Evolutionary conservation across 345 rosid genomes (phyloP).

Genomic region (Pseudoturritis turrita): DNA sequence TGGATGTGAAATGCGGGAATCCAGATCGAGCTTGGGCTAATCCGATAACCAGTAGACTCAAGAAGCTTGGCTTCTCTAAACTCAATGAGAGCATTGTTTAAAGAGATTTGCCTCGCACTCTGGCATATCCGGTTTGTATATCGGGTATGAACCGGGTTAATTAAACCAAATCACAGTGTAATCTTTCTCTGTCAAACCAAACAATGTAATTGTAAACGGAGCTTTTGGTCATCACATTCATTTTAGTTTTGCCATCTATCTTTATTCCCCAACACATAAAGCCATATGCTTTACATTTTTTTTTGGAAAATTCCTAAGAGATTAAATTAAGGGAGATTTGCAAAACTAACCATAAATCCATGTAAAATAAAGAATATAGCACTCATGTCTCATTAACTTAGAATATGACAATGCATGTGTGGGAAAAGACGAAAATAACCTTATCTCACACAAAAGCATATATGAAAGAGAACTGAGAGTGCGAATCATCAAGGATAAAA

Average conservation of each 20-base stretch:
- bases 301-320: background rate
- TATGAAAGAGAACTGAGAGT: no score
- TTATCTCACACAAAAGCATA: no score
- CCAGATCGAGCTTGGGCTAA: slow-evolving; percentile 74
- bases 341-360: no score
- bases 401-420: no score
- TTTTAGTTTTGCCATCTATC: background rate
- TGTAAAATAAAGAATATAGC: no score
- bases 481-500: no score
- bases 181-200: slow-evolving; percentile 17
- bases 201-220: slow-evolving; percentile 15
- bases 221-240: background rate
- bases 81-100: slow-evolving; percentile 69
- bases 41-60: slow-evolving; percentile 71
- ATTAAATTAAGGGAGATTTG: no score
- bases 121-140: slow-evolving; percentile 1
- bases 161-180: slow-evolving; percentile 7
- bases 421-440: no score
- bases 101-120: background rate
- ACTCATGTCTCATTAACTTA: no score
- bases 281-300: background rate
- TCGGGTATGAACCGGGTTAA: slow-evolving; percentile 4
- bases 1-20: slow-evolving; percentile 81
- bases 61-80: slow-evolving; percentile 94
- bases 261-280: background rate